Evolutionary conservation across 495 filamentous ascomycete genomes (phyloP).

Genomic region (Talaromyces borbonicus): DNA sequence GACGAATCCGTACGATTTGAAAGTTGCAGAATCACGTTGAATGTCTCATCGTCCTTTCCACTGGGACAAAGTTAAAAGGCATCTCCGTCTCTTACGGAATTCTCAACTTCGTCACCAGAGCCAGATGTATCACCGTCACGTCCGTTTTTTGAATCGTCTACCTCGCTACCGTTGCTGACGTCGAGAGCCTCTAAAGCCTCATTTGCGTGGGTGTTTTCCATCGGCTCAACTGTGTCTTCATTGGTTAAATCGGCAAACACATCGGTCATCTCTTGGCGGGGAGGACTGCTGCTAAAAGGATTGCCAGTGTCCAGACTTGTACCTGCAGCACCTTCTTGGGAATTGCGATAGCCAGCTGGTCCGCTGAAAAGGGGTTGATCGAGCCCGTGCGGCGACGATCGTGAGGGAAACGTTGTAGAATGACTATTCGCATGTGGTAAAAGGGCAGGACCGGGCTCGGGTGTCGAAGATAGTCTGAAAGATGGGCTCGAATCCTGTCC

Average conservation of each 20-base stretch:
- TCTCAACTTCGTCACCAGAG: not conserved
- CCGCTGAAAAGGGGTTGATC: conserved; percentile 34
- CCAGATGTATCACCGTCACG: conserved; percentile 11
- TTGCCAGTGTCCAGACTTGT: conserved; percentile 18
- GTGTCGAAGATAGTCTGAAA: conserved; percentile 8
- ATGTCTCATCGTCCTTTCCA: too few species aligned
- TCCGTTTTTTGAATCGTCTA: conserved; percentile 11
- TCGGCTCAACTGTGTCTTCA: conserved; percentile 30
- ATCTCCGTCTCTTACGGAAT: conserved; percentile 7
- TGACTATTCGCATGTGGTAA: conserved; percentile 27
- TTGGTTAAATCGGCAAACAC: conserved; percentile 41
- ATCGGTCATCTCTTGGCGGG: conserved; percentile 34
- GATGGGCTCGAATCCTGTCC: conserved; percentile 27
- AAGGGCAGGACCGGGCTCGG: conserved; percentile 29
- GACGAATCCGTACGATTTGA: not conserved
- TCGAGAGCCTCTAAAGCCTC: conserved; percentile 37
- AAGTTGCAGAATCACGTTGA: too few species aligned
- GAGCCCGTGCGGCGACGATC: conserved; percentile 28
- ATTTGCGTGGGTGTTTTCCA: conserved; percentile 38
- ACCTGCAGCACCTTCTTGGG: conserved; percentile 12
- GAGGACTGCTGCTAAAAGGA: conserved; percentile 29
- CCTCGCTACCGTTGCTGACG: conserved; percentile 27
- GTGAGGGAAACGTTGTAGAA: conserved; percentile 33
- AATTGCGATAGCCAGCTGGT: conserved; percentile 26
- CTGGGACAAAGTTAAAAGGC: conserved; percentile 7